Evolutionary conservation across 2,329 filamentous ascomycete genomes (phyloP).

Genomic region (Colletotrichum sp.): DNA sequence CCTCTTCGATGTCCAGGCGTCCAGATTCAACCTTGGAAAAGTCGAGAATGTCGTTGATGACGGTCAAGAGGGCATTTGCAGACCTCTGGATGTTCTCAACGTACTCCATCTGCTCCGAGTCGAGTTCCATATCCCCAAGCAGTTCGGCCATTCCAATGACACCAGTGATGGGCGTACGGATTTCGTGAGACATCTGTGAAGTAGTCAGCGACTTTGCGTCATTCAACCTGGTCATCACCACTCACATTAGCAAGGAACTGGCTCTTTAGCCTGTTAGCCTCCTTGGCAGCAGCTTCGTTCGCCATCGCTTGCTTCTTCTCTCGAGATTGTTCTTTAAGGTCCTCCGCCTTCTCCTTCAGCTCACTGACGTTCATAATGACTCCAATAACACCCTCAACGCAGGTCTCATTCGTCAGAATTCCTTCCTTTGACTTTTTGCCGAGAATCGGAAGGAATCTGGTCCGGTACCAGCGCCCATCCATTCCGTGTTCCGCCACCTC

Average conservation of each 20-base stretch:
- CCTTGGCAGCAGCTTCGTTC: constrained; percentile 79
- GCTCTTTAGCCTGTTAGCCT: constrained; percentile 80
- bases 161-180: constrained; percentile 78
- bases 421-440: constrained; percentile 59
- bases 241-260: constrained; percentile 74
- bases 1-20: constrained; percentile 77
- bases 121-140: constrained; percentile 69
- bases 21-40: constrained; percentile 88
- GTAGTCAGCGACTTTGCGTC: neutral
- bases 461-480: constrained; percentile 71
- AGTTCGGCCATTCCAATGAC: constrained; percentile 83
- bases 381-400: constrained; percentile 75
- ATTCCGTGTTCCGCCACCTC: constrained; percentile 68
- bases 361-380: constrained; percentile 84
- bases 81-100: constrained; percentile 81
- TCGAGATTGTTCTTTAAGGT: constrained; percentile 66
- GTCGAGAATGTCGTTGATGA: constrained; percentile 91
- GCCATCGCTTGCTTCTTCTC: constrained; percentile 75
- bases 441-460: constrained; percentile 70
- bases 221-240: neutral
- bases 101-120: constrained; percentile 75
- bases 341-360: constrained; percentile 66
- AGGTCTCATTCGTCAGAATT: constrained; percentile 47
- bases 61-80: constrained; percentile 80
- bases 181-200: constrained; percentile 75